phyloP scores from a whole-genome alignment of 371 early-diverging fungal species.

The Umbelopsis sp. region DNA sequence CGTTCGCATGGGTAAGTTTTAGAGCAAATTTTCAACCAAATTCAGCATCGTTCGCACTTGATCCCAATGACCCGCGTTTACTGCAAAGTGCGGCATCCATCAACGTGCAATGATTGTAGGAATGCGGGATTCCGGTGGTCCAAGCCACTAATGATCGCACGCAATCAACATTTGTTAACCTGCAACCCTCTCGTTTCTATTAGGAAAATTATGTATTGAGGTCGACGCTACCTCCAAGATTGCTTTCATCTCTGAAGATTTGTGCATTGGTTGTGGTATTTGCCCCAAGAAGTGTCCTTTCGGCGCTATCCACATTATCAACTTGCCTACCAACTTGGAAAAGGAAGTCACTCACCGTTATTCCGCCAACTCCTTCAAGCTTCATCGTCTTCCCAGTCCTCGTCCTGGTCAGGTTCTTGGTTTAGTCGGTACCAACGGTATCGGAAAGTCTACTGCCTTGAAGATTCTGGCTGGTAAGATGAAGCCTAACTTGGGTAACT shows the following conservation, averaged over 20 bases:
- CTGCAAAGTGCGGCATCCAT: no score
- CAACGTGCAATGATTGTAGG: neutral
- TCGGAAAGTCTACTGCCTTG: slow-evolving; percentile 97
- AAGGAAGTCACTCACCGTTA: slow-evolving; percentile 98
- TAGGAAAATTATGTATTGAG: slow-evolving; percentile 97
- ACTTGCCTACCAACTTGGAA: slow-evolving; percentile 97
- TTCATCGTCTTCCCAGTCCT: slow-evolving; percentile 98
- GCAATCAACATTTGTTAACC: slow-evolving; percentile 3
- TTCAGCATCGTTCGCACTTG: no score
- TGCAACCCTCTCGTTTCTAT: slow-evolving; percentile 26
- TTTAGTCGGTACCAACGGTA: slow-evolving; percentile 99
- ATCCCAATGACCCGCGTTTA: no score
- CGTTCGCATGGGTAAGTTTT: slow-evolving; percentile 72
- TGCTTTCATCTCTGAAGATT: slow-evolving; percentile 92
- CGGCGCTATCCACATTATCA: slow-evolving; percentile 98
- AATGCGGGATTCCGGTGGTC: neutral
- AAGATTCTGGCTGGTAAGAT: slow-evolving; percentile 97
- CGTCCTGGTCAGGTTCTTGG: slow-evolving; percentile 98
- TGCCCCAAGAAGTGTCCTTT: slow-evolving; percentile 99
- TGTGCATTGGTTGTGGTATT: slow-evolving; percentile 99
- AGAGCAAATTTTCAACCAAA: no score
- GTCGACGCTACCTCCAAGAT: slow-evolving; percentile 86
- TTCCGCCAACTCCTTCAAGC: slow-evolving; percentile 98
- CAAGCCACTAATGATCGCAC: slow-evolving; percentile 6
- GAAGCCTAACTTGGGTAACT: slow-evolving; percentile 98